A percentile compares a stretch with the other conserved stretches of the same genome.
These are phyloP conservation scores for Barbarea vulgaris DNA, from an alignment of 345 rosid species.

Conservation along the genomic window DNA sequence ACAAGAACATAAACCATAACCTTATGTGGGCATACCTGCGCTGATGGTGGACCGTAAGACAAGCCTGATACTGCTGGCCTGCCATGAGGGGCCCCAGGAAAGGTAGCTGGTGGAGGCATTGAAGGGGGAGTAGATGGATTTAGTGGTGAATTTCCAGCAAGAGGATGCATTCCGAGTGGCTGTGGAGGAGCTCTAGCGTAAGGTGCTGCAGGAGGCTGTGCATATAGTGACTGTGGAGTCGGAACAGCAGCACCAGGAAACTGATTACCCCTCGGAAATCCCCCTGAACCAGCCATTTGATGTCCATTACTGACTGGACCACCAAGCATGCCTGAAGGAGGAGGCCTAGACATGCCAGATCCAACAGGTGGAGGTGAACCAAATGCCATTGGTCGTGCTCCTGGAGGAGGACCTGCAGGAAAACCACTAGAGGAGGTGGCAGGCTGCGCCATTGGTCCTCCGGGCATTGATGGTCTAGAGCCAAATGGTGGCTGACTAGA, in stretches of 20 bases:
- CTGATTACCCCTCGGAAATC: slow-evolving; percentile 45
- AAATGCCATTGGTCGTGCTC: slow-evolving; percentile 55
- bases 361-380: slow-evolving; percentile 48
- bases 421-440: slow-evolving; percentile 39
- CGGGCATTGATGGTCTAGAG: slow-evolving; percentile 55
- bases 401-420: slow-evolving; percentile 47
- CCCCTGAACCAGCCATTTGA: slow-evolving; percentile 42
- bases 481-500: slow-evolving; percentile 60
- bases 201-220: slow-evolving; percentile 52
- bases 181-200: slow-evolving; percentile 54
- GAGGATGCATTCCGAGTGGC: slow-evolving; percentile 49
- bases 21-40: slow-evolving; percentile 52
- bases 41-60: slow-evolving; percentile 70
- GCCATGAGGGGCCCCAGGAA: slow-evolving; percentile 53
- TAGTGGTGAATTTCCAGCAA: slow-evolving; percentile 46
- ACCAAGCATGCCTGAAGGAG: slow-evolving; percentile 43
- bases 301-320: slow-evolving; percentile 58
- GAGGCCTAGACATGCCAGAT: slow-evolving; percentile 46
- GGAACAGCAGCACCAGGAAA: slow-evolving; percentile 46
- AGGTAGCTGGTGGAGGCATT: slow-evolving; percentile 45
- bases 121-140: slow-evolving; percentile 48
- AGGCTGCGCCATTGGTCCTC: slow-evolving; percentile 33
- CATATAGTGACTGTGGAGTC: slow-evolving; percentile 50
- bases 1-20: slow-evolving; percentile 40
- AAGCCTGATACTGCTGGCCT: slow-evolving; percentile 50